Conservation (phyloP, 179 eudicot genomes). For the Camellia oleifera region DNA sequence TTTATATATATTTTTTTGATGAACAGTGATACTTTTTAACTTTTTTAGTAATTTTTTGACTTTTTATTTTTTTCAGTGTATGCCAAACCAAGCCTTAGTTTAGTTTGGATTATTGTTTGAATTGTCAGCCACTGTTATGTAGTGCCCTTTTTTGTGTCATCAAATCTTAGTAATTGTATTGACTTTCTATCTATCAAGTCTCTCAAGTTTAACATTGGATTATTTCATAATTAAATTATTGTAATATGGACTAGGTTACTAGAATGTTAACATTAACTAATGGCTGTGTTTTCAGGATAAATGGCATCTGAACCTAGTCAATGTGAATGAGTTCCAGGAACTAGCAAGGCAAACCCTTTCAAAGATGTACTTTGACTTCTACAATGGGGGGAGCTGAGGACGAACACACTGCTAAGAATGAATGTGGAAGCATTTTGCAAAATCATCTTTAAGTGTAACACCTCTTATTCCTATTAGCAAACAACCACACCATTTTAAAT, state of each 20-base stretch:
- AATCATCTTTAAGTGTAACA: slow-evolving; percentile 37
- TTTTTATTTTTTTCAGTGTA: no score
- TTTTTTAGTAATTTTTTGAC: no score
- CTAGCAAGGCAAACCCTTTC: slow-evolving; percentile 72
- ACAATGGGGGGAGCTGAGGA: slow-evolving; percentile 79
- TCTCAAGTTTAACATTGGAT: neutral
- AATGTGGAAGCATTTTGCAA: slow-evolving; percentile 60
- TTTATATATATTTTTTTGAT: no score
- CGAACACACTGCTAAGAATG: slow-evolving; percentile 58
- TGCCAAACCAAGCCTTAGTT: no score
- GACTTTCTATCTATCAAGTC: neutral
- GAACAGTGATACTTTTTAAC: no score
- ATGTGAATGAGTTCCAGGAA: slow-evolving; percentile 66
- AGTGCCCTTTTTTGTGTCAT: no score
- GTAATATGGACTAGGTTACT: neutral
- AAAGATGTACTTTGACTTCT: slow-evolving; percentile 77
- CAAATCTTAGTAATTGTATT: neutral
- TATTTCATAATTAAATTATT: neutral
- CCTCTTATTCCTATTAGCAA: neutral
- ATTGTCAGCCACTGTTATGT: no score
- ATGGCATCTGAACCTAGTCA: slow-evolving; percentile 57
- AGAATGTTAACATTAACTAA: neutral
- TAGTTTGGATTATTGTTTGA: no score
- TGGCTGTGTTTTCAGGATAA: slow-evolving; percentile 23
- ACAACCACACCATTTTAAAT: neutral